Evolutionary conservation across 148 eudicot species (phyloP).

Genomic region (Fallopia convolvulus): DNA sequence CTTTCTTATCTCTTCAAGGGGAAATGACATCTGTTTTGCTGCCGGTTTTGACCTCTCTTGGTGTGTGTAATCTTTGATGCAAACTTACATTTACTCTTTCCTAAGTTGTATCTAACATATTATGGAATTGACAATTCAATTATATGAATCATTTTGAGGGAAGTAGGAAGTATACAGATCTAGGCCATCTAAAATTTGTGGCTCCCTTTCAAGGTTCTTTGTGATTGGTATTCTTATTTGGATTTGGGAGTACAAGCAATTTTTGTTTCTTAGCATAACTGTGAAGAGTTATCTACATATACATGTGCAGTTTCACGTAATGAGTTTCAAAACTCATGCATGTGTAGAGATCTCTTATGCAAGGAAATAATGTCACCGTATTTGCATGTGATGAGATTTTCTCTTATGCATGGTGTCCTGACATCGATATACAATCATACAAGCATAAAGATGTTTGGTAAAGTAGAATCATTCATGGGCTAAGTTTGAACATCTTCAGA

Average conservation of each 20-base stretch:
- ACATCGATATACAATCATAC: not conserved
- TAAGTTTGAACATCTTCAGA: not conserved
- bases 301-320: not conserved
- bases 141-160: not conserved
- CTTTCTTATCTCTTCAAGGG: not conserved
- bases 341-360: not conserved
- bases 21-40: not conserved
- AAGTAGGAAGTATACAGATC: not conserved
- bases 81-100: not conserved
- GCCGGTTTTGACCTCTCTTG: not conserved
- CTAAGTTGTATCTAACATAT: not conserved
- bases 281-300: not conserved
- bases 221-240: not conserved
- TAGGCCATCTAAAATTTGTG: not conserved
- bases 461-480: not conserved
- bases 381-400: not conserved
- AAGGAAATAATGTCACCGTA: not conserved
- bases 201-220: not conserved
- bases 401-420: not conserved
- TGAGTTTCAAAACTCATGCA: not conserved
- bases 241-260: not conserved
- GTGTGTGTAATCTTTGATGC: not conserved
- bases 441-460: not conserved
- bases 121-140: not conserved
- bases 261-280: not conserved